These are phyloP conservation scores for Chlamydomonas urium DNA, from an alignment of 139 green algal genomes.

Conservation along the genomic window DNA sequence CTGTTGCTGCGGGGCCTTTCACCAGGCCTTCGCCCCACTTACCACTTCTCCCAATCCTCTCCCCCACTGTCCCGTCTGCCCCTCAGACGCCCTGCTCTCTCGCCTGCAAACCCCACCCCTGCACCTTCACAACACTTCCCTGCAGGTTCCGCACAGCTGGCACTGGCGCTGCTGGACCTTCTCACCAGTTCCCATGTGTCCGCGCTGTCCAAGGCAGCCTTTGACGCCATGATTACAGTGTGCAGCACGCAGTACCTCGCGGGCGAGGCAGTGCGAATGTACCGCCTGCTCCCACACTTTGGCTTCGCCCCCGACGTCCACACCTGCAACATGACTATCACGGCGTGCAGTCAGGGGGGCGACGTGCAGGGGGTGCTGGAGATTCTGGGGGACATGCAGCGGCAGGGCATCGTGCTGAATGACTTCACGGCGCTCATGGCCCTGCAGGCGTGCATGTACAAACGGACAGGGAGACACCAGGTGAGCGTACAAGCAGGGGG, in stretches of 20 bases:
- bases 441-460: constrained; percentile 1
- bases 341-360: neutral
- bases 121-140: neutral
- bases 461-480: neutral
- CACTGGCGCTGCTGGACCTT: neutral
- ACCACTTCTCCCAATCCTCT: neutral
- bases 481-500: too few species aligned
- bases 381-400: neutral
- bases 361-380: neutral
- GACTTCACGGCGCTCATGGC: constrained; percentile 2
- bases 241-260: neutral
- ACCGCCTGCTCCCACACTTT: neutral
- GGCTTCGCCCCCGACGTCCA: neutral
- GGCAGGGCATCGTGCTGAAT: neutral
- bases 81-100: neutral
- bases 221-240: neutral
- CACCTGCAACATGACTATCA: constrained; percentile 1
- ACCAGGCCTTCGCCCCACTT: neutral
- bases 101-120: neutral
- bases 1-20: too few species aligned
- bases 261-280: neutral
- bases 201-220: neutral
- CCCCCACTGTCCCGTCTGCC: neutral
- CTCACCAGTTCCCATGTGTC: neutral
- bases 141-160: neutral